Evolutionary conservation across 495 filamentous ascomycete genomes (phyloP), one percentile per base, ranked within the genome.

Genomic region (Platismatia glauca): DNA sequence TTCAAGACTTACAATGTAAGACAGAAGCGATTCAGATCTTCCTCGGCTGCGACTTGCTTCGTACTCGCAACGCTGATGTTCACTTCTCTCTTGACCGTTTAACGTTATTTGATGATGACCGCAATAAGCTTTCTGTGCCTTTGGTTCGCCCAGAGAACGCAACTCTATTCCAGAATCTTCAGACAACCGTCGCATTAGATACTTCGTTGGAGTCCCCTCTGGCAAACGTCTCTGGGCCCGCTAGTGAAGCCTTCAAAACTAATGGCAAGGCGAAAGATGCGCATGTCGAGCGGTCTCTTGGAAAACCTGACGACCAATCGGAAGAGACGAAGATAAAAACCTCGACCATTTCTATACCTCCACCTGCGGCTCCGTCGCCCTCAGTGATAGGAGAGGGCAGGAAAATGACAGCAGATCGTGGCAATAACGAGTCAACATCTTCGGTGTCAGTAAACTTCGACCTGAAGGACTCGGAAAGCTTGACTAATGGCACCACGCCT

Each of bases 131-230:
- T n/a, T 91, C 87, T 24, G 85, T 98, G 27, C 94, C 93, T 33
- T 86, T 98, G 63, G 91, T 95, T 55, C 84, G 93, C 46, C 95
- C 94, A n/a, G 93, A 97, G 71, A 86, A 91, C 64, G 90, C 95
- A 59, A 77, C 76, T 12, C 75, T 84, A 4, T 97, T 94, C 78
- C 94, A 87, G 62, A 81, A 81, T 64, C 76, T 97, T 29, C 84
- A 76, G 67, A 90, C 87, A 11, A 76, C 75, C 55, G 81, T 81
- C 60, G 66, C 64, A 8, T 68, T 74, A 0, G 82, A 84, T 61
- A 68, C 74, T 29, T 65, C 52, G 39, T 44, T 52, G 7, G 50
- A 43, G 22, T 27, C 48, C 31, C 37, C 38, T 16, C 29, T 56
- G 24, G 50, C 57, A 55, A 57, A 55, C 8, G 52, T 75, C n/a